Evolutionary conservation across 2,329 filamentous ascomycete species (phyloP).

Genomic region (Fusarium xyrophilum): DNA sequence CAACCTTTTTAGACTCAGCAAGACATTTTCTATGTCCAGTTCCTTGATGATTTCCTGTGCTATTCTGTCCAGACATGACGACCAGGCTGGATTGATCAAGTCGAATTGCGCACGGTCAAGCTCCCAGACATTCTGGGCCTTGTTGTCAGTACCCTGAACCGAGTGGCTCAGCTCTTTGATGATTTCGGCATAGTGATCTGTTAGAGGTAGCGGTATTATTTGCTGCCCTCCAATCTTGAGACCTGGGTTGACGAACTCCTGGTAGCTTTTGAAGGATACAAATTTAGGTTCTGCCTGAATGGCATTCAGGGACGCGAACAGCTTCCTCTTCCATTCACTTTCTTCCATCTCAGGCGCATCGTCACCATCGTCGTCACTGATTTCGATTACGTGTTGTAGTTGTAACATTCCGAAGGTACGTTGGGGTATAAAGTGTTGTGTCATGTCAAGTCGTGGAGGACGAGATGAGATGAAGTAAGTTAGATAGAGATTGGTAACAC

Average conservation of each 20-base stretch:
- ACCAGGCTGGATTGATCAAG: constrained; percentile 21
- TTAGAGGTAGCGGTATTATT: constrained; percentile 20
- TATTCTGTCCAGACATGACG: not conserved
- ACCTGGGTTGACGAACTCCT: constrained; percentile 20
- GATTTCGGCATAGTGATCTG: not conserved
- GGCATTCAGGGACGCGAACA: constrained; percentile 2
- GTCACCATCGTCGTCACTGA: not conserved
- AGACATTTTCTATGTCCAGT: not conserved
- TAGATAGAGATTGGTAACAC: not conserved
- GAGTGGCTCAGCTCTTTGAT: constrained; percentile 10
- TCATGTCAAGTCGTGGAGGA: not conserved
- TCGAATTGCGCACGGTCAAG: constrained; percentile 17
- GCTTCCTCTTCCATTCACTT: not conserved
- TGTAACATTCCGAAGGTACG: not conserved
- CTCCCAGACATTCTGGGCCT: constrained; percentile 14
- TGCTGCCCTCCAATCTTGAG: constrained; percentile 3
- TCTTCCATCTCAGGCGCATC: not conserved
- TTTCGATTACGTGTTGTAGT: constrained; percentile 1
- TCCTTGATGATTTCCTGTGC: not conserved
- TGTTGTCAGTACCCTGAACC: not conserved
- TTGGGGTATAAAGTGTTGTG: not conserved
- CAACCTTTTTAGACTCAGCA: not conserved
- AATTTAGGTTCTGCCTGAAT: constrained; percentile 7
- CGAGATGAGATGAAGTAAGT: not conserved
- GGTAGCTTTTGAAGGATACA: constrained; percentile 11